These are phyloP conservation scores for Candida yuanshanica DNA, from an alignment of 805 yeast genomes.

Conservation along the genomic window DNA sequence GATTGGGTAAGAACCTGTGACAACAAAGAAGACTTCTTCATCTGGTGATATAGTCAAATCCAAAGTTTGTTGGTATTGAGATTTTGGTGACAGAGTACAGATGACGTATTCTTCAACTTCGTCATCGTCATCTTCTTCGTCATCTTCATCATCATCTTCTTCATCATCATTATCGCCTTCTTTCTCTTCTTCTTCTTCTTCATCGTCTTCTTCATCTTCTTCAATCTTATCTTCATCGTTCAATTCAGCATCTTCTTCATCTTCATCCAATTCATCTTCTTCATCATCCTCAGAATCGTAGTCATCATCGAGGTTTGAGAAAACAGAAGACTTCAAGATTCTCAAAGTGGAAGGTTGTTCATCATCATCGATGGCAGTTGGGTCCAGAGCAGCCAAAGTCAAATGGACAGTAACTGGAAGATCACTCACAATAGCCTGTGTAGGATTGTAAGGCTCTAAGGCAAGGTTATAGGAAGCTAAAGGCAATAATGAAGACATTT, in stretches of 20 bases:
- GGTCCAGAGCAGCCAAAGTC: conserved; percentile 94
- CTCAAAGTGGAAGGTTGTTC: conserved; percentile 85
- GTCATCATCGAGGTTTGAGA: conserved; percentile 45
- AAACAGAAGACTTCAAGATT: conserved; percentile 60
- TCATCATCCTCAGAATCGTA: conserved; percentile 29
- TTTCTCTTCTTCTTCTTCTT: conserved; percentile 41
- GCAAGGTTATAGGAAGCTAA: conserved; percentile 83
- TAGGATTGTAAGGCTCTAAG: conserved; percentile 81
- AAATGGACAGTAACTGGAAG: conserved; percentile 86
- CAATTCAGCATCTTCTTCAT: conserved; percentile 27
- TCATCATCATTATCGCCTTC: conserved; percentile 40
- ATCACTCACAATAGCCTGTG: conserved; percentile 79
- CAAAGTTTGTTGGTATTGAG: conserved; percentile 81
- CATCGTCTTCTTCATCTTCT: conserved; percentile 48
- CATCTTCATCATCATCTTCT: conserved; percentile 29
- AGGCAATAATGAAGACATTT: conserved; percentile 73
- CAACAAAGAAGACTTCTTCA: conserved; percentile 92
- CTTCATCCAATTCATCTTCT: conserved; percentile 27
- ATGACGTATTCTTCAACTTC: conserved; percentile 80
- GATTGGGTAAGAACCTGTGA: conserved; percentile 91
- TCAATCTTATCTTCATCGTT: conserved; percentile 34
- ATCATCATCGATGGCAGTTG: conserved; percentile 75
- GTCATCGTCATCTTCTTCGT: conserved; percentile 58
- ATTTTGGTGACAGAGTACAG: conserved; percentile 84
- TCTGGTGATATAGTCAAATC: conserved; percentile 89